Evolutionary conservation across 192 early-diverging fungal species (phyloP).

Genomic region (Helicostylum pulchrum): DNA sequence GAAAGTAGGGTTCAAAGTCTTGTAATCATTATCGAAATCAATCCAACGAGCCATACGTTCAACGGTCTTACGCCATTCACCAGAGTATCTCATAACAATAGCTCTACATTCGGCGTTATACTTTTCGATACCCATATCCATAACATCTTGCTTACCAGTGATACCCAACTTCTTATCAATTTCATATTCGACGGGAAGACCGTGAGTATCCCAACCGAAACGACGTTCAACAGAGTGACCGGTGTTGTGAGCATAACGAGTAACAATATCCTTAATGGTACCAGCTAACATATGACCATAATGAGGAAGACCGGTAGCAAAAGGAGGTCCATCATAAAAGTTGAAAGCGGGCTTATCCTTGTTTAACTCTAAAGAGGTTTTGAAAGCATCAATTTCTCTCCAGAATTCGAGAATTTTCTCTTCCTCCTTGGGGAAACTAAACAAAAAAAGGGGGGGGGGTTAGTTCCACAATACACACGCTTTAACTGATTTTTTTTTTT

Average conservation of each 20-base stretch:
- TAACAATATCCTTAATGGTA: constrained; percentile 99
- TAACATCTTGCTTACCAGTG: constrained; percentile 83
- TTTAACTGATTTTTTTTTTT: background rate
- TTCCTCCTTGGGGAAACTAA: constrained; percentile 92
- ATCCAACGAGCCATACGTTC: constrained; percentile 98
- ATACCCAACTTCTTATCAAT: constrained; percentile 93
- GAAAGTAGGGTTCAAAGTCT: constrained; percentile 91
- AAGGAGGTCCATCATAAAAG: constrained; percentile 99
- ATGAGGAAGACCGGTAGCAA: constrained; percentile 97
- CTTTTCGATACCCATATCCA: constrained; percentile 91
- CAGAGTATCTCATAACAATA: constrained; percentile 94
- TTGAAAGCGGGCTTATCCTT: constrained; percentile 83
- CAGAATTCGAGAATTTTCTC: constrained; percentile 91
- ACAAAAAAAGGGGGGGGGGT: background rate
- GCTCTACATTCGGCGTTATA: constrained; percentile 96
- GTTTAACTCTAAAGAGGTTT: constrained; percentile 85
- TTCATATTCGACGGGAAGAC: constrained; percentile 87
- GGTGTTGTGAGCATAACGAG: constrained; percentile 90
- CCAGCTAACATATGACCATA: constrained; percentile 98
- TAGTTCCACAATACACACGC: too few species aligned
- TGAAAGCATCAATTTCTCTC: constrained; percentile 97
- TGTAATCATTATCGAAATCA: constrained; percentile 99
- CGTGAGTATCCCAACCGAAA: constrained; percentile 97
- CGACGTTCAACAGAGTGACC: constrained; percentile 97
- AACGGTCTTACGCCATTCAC: constrained; percentile 91